Evolutionary conservation across 352 stramenopile species (phyloP), one percentile per base, ranked within the genome.

Genomic region (Aphanomyces invadans): DNA sequence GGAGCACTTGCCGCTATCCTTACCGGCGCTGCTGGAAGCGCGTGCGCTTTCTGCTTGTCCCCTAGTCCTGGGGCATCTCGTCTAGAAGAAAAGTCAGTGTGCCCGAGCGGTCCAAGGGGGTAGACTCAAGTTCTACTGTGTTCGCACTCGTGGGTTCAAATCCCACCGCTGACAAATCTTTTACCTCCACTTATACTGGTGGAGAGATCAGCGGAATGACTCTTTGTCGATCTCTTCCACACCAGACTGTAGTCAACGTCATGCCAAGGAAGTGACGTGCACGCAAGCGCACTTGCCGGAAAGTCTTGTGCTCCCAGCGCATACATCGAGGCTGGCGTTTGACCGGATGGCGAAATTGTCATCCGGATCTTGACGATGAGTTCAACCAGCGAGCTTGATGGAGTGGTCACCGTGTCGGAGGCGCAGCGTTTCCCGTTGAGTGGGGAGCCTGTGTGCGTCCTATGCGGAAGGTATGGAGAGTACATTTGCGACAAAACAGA

Each of bases 401-500:
- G 19, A 17, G 64, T 86, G 21, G 68, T 83, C n/a, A 46, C 26
- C 31, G 49, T 62, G 48, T 51, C 73, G 19, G 46, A 64, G 9
- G 65, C 73, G 36, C 79, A 88, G 69, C 76, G 79, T 23, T 33
- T 32, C 21, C 59, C 78, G 3, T 49, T 57, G 1, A 60, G 65
- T 10, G 70, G 65, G 28, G 78, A 88, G 61, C 80, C 75, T 4
- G 48, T 63, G 11, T 89, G 80, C 44, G 74, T 76, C 62, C 74
- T 91, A 7, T 95, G 86, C 44, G 76, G 77, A 19, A 79, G 80
- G 33, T 92, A 79, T 42, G 86, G 86, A 69, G 81, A 79, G 32
- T 95, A 92, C 60, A 73, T 92, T 52, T 92, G 86, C 57, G 86
- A 95, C 55, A 73, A 69, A 26, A 95, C 86, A 0, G 79, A 92